A percentile compares a stretch with the other conserved stretches of the same genome.
Evolutionary conservation across 2,329 filamentous ascomycete species (phyloP).

Genomic region (Diaporthe citriasiana): DNA sequence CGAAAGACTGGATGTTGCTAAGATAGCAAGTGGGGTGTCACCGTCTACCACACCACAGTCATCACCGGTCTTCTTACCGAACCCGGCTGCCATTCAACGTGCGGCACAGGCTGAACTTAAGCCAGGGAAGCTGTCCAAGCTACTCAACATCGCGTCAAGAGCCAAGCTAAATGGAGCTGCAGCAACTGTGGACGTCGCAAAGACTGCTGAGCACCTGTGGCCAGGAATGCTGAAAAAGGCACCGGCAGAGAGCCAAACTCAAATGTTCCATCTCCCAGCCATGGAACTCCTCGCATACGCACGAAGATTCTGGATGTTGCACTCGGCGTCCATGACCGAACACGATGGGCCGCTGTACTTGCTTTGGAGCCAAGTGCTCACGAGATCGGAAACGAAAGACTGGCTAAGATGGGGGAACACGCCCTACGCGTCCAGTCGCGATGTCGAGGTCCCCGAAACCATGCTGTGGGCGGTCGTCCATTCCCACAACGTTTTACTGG

Average conservation of each 20-base stretch:
- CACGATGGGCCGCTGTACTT: background rate
- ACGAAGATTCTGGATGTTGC: background rate
- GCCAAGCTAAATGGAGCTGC: background rate
- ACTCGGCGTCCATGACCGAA: slow-evolving; percentile 7
- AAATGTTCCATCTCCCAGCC: background rate
- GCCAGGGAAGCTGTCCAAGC: background rate
- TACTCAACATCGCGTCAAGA: background rate
- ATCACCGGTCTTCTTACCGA: background rate
- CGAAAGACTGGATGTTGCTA: background rate
- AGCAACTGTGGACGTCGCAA: background rate
- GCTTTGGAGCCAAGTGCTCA: slow-evolving; percentile 2
- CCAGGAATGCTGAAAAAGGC: background rate
- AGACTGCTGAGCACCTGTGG: background rate
- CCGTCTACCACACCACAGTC: background rate
- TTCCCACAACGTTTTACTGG: slow-evolving; percentile 1
- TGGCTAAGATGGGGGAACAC: background rate
- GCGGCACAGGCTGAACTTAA: background rate
- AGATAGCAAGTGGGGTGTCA: background rate
- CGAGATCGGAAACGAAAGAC: background rate
- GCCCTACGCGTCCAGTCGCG: background rate
- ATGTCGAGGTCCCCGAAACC: background rate
- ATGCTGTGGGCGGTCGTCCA: background rate
- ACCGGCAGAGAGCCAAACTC: background rate
- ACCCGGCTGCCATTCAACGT: background rate
- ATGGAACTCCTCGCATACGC: background rate